phyloP scores from a whole-genome alignment of 2,329 filamentous ascomycete species.

The Curvularia spicifera region DNA sequence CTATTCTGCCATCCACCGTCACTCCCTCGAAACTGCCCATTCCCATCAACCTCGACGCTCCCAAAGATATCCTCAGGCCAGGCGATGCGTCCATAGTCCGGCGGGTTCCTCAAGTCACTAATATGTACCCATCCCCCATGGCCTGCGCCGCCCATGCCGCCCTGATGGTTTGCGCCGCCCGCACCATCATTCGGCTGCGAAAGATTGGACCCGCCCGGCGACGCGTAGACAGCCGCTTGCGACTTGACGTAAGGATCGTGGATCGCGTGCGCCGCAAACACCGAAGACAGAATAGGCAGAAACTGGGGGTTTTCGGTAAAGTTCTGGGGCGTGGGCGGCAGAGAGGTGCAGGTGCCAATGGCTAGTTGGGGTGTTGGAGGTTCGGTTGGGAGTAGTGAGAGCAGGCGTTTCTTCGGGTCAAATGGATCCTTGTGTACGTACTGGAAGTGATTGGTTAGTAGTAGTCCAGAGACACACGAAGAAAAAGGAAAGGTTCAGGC shows the following conservation, averaged over 20 bases:
- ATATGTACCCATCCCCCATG: conserved; percentile 68
- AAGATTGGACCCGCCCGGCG: conserved; percentile 62
- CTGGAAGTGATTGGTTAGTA: conserved; percentile 36
- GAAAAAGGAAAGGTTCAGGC: neutral
- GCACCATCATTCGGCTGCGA: conserved; percentile 57
- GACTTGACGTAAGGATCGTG: conserved; percentile 63
- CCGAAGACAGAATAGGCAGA: conserved; percentile 62
- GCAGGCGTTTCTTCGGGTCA: conserved; percentile 52
- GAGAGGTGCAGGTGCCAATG: conserved; percentile 60
- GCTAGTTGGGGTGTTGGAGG: conserved; percentile 62
- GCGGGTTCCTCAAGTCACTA: conserved; percentile 65
- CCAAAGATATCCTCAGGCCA: conserved; percentile 72
- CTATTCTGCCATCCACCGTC: conserved; percentile 65
- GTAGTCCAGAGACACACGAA: neutral
- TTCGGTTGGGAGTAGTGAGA: conserved; percentile 63
- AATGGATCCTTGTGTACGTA: conserved; percentile 58
- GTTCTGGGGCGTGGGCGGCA: conserved; percentile 63
- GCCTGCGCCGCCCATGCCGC: conserved; percentile 63
- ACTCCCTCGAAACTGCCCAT: conserved; percentile 63
- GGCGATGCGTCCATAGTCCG: conserved; percentile 68
- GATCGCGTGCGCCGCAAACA: conserved; percentile 61
- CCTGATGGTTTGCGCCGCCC: conserved; percentile 64
- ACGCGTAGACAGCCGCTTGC: conserved; percentile 66
- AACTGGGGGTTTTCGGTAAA: conserved; percentile 65
- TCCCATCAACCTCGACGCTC: conserved; percentile 65